Base-by-base conservation (phyloP, 176 grass and related monocot species). In the Zoysia japonica region DNA sequence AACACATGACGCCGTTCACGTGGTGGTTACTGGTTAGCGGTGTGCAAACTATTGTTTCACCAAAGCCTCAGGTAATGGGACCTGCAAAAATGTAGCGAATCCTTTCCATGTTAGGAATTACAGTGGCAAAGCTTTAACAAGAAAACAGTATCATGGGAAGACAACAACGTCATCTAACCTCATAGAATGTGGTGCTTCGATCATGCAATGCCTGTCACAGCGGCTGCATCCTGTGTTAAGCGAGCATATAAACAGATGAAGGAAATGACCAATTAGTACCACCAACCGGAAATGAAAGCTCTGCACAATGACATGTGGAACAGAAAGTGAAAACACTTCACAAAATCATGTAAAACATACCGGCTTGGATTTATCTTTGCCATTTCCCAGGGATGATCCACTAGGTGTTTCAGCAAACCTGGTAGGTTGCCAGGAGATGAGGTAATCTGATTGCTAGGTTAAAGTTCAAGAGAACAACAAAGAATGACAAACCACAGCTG, bases 371-470 rank as follows among this genome's bases (percentile, higher is more conserved):
- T 68, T 72, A 11, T 67, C 83, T 51, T 92, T 77, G 68, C 53
- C 77, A 49, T 73, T 91, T 83, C 78, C 87, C 78, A 72, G 68
- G 55, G 85, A 56, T 52, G 86, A 65, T 61, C 42, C 74, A 47
- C 46, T 87, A 65, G 93, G 77, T 59, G 38, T 73, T 81, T 87
- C 76, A 20, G 83, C 78, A 91, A 98, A 98, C 88, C 95, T 98
- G 65, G 77, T 9, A 78, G 64, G 71, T 67, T 65, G 50, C 37
- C 43, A 57, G 67, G 16, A 76, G 60, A 72, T 74, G 40, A 88
- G 70, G 16, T 68, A 77, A 85, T 71, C 13, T 11, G 51, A 28
- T 77, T 76, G 49, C 1, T 75, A 48, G 20, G 35, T 59, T 76
- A 11, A 74, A 82, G 20, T 52, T 64, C 17, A 9, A 78, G 19